Evolutionary conservation across 164 flowering plant genomes (phyloP).

Genomic region (Aristolochia fimbriata): DNA sequence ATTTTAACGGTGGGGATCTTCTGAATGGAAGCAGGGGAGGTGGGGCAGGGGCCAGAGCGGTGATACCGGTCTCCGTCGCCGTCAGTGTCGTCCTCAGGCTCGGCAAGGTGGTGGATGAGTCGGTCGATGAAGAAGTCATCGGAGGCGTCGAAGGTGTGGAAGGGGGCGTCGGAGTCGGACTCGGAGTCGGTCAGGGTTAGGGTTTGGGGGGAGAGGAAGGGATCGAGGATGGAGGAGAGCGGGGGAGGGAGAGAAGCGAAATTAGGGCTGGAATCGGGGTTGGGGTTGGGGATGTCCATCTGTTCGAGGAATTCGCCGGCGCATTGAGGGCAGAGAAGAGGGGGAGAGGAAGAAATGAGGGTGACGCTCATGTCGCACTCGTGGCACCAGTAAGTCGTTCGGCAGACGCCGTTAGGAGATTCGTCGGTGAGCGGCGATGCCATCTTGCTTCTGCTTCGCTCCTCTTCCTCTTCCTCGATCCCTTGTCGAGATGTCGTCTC

Average conservation of each 20-base stretch:
- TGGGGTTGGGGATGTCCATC: constrained; percentile 27
- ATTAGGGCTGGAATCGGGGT: constrained; percentile 11
- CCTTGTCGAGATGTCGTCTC: not conserved
- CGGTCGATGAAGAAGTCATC: constrained; percentile 17
- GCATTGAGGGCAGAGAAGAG: constrained; percentile 48
- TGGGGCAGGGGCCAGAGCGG: constrained; percentile 6
- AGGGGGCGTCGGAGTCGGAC: constrained; percentile 10
- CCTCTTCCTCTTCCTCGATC: not conserved
- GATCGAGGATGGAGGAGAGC: constrained; percentile 2
- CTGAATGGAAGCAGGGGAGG: constrained; percentile 27
- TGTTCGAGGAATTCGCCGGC: constrained; percentile 37
- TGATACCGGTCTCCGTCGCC: not conserved
- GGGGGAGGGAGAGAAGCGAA: constrained; percentile 7
- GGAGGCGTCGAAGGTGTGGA: constrained; percentile 7
- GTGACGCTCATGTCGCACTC: constrained; percentile 58
- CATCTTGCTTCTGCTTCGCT: not conserved
- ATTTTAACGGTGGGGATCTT: constrained; percentile 40
- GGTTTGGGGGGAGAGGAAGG: constrained; percentile 8
- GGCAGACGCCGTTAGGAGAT: not conserved
- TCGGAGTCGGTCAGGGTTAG: constrained; percentile 7
- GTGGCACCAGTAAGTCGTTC: constrained; percentile 55
- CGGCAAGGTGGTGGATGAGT: constrained; percentile 32
- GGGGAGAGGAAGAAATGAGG: constrained; percentile 20
- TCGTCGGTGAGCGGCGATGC: constrained; percentile 1
- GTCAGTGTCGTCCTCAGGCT: constrained; percentile 13